phyloP scores from a whole-genome alignment of 1,284 basidiomycete species.

The Rhodotorula sp. region DNA sequence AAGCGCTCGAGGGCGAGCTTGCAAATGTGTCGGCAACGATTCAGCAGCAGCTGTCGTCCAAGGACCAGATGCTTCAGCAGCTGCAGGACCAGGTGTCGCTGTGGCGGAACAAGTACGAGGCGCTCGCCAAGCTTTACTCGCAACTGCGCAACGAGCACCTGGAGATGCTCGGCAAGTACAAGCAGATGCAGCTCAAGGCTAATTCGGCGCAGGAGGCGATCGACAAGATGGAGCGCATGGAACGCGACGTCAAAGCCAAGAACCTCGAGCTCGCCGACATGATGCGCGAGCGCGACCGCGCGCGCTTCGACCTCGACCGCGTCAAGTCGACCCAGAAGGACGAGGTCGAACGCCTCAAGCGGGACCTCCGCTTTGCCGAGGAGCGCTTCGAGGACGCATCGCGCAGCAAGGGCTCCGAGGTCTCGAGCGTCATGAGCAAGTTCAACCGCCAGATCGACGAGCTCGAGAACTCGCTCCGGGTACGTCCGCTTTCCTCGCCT shows the following conservation, averaged over 20 bases:
- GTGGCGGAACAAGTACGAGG: slow-evolving; percentile 99
- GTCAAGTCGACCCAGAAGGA: slow-evolving; percentile 94
- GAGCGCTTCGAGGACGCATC: slow-evolving; percentile 94
- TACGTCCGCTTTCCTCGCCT: slow-evolving; percentile 54
- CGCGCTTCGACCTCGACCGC: slow-evolving; percentile 94
- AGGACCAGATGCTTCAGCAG: slow-evolving; percentile 94
- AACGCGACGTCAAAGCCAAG: slow-evolving; percentile 95
- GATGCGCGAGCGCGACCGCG: slow-evolving; percentile 95
- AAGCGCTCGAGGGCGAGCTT: slow-evolving; percentile 92
- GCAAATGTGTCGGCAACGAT: slow-evolving; percentile 76
- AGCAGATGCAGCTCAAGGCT: slow-evolving; percentile 96
- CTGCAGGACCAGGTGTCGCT: slow-evolving; percentile 94
- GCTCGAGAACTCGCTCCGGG: slow-evolving; percentile 88
- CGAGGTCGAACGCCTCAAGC: slow-evolving; percentile 86
- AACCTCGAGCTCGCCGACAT: slow-evolving; percentile 98
- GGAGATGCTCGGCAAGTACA: slow-evolving; percentile 95
- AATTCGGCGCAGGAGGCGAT: slow-evolving; percentile 99
- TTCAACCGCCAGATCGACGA: slow-evolving; percentile 96
- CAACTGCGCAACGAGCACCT: slow-evolving; percentile 96
- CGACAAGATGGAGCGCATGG: slow-evolving; percentile 99
- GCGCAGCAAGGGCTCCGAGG: slow-evolving; percentile 88
- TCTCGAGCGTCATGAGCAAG: slow-evolving; percentile 81
- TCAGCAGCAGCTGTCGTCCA: slow-evolving; percentile 82
- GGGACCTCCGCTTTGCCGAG: slow-evolving; percentile 95
- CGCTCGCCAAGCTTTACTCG: slow-evolving; percentile 96